A percentile compares a stretch with the other conserved stretches of the same genome.
Evolutionary conservation across 306 rosid species (phyloP).

Genomic region (Abrus precatorius): DNA sequence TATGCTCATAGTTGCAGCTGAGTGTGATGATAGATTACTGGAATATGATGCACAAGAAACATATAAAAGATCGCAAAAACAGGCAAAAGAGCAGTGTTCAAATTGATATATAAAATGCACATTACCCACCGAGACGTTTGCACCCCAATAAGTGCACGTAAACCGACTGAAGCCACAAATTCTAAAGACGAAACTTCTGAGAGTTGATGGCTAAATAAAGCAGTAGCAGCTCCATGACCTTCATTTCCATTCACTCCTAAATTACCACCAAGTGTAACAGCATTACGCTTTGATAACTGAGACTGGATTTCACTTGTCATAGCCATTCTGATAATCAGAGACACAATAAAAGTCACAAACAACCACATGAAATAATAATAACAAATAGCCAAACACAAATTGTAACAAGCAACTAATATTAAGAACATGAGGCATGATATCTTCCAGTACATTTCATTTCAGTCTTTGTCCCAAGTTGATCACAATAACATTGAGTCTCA

Average conservation of each 20-base stretch:
- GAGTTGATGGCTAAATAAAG: slow-evolving; percentile 73
- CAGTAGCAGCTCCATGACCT: slow-evolving; percentile 94
- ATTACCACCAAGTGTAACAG: slow-evolving; percentile 76
- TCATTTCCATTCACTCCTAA: slow-evolving; percentile 76
- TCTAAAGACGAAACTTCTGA: slow-evolving; percentile 82
- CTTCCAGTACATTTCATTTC: slow-evolving; percentile 18
- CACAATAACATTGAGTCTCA: slow-evolving; percentile 20
- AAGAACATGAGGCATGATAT: neutral
- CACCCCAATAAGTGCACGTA: slow-evolving; percentile 80
- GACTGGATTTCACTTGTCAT: slow-evolving; percentile 93
- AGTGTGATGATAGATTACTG: slow-evolving; percentile 81
- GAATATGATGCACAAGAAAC: slow-evolving; percentile 40
- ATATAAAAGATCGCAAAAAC: slow-evolving; percentile 12
- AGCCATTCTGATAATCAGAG: slow-evolving; percentile 83
- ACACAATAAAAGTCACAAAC: slow-evolving; percentile 41
- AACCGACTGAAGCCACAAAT: slow-evolving; percentile 84
- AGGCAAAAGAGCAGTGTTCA: slow-evolving; percentile 30
- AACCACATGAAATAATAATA: slow-evolving; percentile 36
- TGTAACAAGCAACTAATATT: slow-evolving; percentile 22
- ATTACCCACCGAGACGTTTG: slow-evolving; percentile 83
- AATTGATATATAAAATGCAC: slow-evolving; percentile 9
- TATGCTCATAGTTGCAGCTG: slow-evolving; percentile 85
- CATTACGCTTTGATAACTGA: slow-evolving; percentile 75
- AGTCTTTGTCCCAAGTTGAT: slow-evolving; percentile 7
- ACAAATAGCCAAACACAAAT: slow-evolving; percentile 14